A percentile compares a stretch with the other conserved stretches of the same genome.
Evolutionary conservation across 768 basidiomycete species (phyloP).

Genomic region (Tylopilus balloui): DNA sequence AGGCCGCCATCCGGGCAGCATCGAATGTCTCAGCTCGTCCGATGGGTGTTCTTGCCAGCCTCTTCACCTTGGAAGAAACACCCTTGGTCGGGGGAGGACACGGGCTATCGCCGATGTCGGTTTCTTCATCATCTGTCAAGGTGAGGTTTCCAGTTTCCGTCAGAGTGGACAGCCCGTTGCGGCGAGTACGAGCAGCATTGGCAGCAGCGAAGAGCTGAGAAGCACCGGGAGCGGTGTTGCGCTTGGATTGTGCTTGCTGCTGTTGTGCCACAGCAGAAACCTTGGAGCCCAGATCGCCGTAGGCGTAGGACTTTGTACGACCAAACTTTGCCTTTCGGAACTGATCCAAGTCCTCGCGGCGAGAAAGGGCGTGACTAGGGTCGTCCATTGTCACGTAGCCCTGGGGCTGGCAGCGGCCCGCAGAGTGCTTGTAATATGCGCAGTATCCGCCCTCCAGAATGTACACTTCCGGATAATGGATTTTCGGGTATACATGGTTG

Average conservation of each 20-base stretch:
- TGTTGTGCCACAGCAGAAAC: conserved; percentile 34
- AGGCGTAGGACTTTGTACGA: conserved; percentile 88
- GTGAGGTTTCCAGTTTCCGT: conserved; percentile 62
- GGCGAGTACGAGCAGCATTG: conserved; percentile 61
- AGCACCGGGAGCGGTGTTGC: conserved; percentile 62
- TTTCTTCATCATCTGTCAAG: conserved; percentile 69
- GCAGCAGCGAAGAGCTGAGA: conserved; percentile 64
- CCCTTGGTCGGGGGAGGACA: conserved; percentile 76
- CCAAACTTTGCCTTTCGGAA: conserved; percentile 87
- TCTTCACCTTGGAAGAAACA: conserved; percentile 53
- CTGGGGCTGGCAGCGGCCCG: conserved; percentile 69
- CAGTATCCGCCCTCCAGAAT: conserved; percentile 96
- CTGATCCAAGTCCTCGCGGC: conserved; percentile 84
- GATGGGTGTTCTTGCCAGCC: conserved; percentile 45
- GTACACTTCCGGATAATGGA: conserved; percentile 96
- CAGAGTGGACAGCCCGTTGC: conserved; percentile 59
- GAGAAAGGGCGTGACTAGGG: conserved; percentile 72
- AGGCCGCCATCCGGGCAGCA: conserved; percentile 49
- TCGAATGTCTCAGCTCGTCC: conserved; percentile 67
- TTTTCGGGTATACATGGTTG: conserved; percentile 82
- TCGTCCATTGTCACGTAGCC: conserved; percentile 96
- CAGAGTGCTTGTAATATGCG: conserved; percentile 70
- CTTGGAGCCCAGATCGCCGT: conserved; percentile 66
- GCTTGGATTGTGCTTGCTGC: conserved; percentile 46
- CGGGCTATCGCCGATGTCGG: conserved; percentile 80